A percentile compares a stretch with the other conserved stretches of the same genome.
These are phyloP conservation scores for Areca catechu DNA, from an alignment of 176 grass and related monocot genomes.

Conservation along the genomic window DNA sequence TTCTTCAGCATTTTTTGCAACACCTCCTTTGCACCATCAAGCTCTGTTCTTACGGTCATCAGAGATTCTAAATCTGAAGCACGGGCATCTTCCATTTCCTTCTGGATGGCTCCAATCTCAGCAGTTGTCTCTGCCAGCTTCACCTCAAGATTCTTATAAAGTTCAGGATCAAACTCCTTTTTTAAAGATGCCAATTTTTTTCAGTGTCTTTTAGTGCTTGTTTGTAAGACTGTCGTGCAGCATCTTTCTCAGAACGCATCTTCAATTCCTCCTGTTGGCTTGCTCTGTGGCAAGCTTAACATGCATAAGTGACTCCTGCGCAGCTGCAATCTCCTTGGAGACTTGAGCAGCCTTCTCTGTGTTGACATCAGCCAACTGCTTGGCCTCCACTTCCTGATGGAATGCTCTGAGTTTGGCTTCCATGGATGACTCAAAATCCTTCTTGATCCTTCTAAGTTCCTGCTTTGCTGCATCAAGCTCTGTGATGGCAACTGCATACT, in stretches of 20 bases:
- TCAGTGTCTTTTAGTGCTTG: conserved; percentile 71
- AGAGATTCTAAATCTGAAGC: conserved; percentile 56
- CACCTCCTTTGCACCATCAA: conserved; percentile 86
- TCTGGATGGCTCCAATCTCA: conserved; percentile 65
- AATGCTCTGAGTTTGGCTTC: conserved; percentile 71
- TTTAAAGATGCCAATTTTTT: conserved; percentile 59
- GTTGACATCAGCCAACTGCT: conserved; percentile 51
- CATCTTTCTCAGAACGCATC: conserved; percentile 65
- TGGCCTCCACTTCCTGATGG: conserved; percentile 69
- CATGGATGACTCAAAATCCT: conserved; percentile 82
- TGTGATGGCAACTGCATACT: conserved; percentile 58
- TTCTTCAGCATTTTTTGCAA: conserved; percentile 57
- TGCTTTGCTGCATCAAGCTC: conserved; percentile 88
- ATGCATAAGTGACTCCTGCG: conserved; percentile 61
- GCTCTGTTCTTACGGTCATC: conserved; percentile 53
- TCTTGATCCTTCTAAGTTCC: conserved; percentile 83
- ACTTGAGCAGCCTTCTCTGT: conserved; percentile 63
- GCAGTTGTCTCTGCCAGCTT: conserved; percentile 53
- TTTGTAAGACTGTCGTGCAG: conserved; percentile 50
- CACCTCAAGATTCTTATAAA: conserved; percentile 47
- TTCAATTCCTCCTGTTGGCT: conserved; percentile 72
- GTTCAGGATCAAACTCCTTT: conserved; percentile 67
- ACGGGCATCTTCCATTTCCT: conserved; percentile 63
- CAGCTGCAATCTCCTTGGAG: conserved; percentile 45
- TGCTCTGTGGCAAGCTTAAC: conserved; percentile 76